Evolutionary conservation across 2,329 filamentous ascomycete species (phyloP).

Genomic region (Cadophora luteo-olivacea): DNA sequence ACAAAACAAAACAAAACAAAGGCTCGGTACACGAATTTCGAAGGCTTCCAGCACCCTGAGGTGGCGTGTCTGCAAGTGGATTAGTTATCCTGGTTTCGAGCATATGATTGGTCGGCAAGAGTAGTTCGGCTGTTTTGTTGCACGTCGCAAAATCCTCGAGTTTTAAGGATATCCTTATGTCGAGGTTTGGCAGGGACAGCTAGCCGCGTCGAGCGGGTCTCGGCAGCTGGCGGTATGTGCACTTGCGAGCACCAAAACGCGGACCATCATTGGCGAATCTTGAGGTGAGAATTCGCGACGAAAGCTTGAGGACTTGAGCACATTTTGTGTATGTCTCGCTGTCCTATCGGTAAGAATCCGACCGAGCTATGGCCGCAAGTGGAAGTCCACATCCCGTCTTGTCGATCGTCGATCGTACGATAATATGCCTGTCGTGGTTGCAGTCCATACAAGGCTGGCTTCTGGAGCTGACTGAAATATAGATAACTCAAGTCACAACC

Average conservation of each 20-base stretch:
- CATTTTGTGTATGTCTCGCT: not conserved
- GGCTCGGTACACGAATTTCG: too few species aligned
- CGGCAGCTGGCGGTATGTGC: conserved; percentile 4
- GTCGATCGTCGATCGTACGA: conserved; percentile 13
- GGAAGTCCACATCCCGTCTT: conserved; percentile 3
- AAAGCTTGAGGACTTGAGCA: not conserved
- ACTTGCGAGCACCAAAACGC: not conserved
- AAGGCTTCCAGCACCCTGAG: too few species aligned
- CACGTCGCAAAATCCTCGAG: too few species aligned
- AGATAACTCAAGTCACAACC: conserved; percentile 9
- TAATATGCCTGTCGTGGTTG: not conserved
- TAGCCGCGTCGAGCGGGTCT: too few species aligned
- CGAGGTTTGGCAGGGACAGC: too few species aligned
- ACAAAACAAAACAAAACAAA: too few species aligned
- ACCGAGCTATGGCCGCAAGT: not conserved
- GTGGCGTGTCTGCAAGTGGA: too few species aligned
- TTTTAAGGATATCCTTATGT: too few species aligned
- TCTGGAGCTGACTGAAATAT: conserved; percentile 6
- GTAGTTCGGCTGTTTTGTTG: too few species aligned
- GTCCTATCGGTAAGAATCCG: not conserved
- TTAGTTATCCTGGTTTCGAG: too few species aligned
- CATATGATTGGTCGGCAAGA: too few species aligned
- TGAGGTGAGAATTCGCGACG: conserved; percentile 1
- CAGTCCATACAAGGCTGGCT: not conserved
- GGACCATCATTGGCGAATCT: not conserved